Base-by-base conservation (phyloP, 2,329 filamentous ascomycete species). In the Claviceps sp. region DNA sequence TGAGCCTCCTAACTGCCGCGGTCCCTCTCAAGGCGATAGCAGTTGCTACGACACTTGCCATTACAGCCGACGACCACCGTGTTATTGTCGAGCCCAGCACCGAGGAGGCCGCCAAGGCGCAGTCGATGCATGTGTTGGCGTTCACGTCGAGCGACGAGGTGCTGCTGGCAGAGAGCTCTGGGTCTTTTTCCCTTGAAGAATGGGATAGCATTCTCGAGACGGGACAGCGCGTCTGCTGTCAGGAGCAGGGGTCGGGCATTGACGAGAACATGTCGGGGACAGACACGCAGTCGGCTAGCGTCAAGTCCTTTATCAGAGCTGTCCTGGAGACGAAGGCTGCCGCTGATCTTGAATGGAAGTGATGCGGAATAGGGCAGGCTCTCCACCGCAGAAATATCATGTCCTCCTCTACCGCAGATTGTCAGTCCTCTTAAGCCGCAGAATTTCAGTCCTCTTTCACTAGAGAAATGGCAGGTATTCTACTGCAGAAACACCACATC, bases 161-260 rank as follows among this genome's bases (percentile, higher is more conserved):
- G 49, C 68, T 96, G 22, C 68, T 95, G 43, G 82, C 79, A 37
- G 86, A 95, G 68, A 95, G 88, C 61, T 82, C 91, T 60, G 91
- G 91, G 0, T 69, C 70, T 3, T 97, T 96, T 63, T 79, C 80
- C 46, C 73, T 86, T 57, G 75, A 80, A 14, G 82, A 85, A 56
- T 96, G 90, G 88, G 79, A 88, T 52, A 71, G 75, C 44, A 79
- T 86, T 17, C 79, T 82, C 57, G 75, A 82, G 55, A 70, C 74
- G 45, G 88, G 85, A 37, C 75, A 80, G 61, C 68, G 71, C 40
- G 73, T 83, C 47, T 95, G 89, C 65, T 83, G 75, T 59, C 61
- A 66, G 51, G 63, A 62, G 50, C 60, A 60, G 29, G 65, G 65
- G 51, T 59, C 64, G 29, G 70, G 66, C 9, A 59, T 64, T 20